Conservation (phyloP, 2,329 filamentous ascomycete genomes). For the Aspergillus costaricaensis region DNA sequence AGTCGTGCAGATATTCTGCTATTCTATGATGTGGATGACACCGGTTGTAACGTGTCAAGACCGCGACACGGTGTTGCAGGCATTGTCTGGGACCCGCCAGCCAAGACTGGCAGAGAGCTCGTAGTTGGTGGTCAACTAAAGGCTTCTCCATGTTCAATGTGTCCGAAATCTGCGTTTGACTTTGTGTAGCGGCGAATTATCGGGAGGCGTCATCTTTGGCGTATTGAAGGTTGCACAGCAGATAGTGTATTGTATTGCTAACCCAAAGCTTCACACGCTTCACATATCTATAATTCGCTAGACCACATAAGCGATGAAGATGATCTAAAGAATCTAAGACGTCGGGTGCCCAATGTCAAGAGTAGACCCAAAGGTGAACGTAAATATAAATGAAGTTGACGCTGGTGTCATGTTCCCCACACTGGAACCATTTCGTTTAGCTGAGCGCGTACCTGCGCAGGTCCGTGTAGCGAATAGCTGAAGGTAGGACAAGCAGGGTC, state of each 20-base stretch:
- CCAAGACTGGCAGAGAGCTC: slow-evolving; percentile 28
- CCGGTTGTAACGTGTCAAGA: slow-evolving; percentile 30
- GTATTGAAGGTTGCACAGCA: neutral
- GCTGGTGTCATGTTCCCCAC: slow-evolving; percentile 6
- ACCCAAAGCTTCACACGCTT: neutral
- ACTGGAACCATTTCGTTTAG: slow-evolving; percentile 14
- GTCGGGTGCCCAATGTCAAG: neutral
- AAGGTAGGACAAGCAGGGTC: slow-evolving; percentile 59
- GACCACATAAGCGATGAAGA: neutral
- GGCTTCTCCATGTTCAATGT: slow-evolving; percentile 5
- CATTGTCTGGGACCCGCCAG: slow-evolving; percentile 42
- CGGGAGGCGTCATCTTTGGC: neutral
- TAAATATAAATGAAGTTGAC: neutral
- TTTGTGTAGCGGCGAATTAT: slow-evolving; percentile 6
- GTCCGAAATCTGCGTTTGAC: slow-evolving; percentile 1
- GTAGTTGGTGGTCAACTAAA: slow-evolving; percentile 26
- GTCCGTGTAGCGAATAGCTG: slow-evolving; percentile 49
- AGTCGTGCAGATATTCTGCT: slow-evolving; percentile 26
- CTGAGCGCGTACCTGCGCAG: slow-evolving; percentile 23
- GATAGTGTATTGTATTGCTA: neutral
- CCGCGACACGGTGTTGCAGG: slow-evolving; percentile 36
- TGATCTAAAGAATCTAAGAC: neutral
- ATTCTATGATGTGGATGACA: slow-evolving; percentile 33
- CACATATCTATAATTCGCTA: neutral
- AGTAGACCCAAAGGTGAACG: neutral